Percentiles rank a stretch among this genome's conserved stretches.
Conservation (phyloP, 805 yeast genomes). For the Clavispora phyllophila region DNA sequence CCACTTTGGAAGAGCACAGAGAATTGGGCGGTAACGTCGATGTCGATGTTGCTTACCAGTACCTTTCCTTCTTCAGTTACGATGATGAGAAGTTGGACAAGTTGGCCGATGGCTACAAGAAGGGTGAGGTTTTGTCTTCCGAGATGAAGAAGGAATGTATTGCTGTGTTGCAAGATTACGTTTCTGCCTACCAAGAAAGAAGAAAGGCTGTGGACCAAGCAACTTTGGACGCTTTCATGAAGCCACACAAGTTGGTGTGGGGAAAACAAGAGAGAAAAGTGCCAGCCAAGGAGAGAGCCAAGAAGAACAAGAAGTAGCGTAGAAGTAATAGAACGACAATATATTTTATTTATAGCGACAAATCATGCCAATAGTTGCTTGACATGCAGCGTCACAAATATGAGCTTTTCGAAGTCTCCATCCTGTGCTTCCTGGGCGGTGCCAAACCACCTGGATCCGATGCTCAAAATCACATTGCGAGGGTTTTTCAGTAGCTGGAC, state of each 20-base stretch:
- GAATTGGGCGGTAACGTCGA: conserved; percentile 89
- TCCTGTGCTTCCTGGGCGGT: conserved; percentile 19
- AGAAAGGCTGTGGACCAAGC: conserved; percentile 63
- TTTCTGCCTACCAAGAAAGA: conserved; percentile 74
- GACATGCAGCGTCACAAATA: conserved; percentile 36
- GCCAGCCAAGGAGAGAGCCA: conserved; percentile 50
- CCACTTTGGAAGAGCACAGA: conserved; percentile 85
- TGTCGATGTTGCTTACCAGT: conserved; percentile 92
- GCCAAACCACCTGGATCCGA: conserved; percentile 47
- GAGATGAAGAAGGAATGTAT: conserved; percentile 89
- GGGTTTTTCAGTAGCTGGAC: conserved; percentile 24
- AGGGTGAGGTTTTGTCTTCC: conserved; percentile 84
- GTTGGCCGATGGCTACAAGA: conserved; percentile 59
- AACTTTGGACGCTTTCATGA: conserved; percentile 65
- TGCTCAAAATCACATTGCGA: conserved; percentile 39
- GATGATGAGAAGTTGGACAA: conserved; percentile 76
- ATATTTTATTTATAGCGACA: too few relatives aligned
- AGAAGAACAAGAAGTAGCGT: conserved; percentile 34
- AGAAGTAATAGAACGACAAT: neutral
- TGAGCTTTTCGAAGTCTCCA: conserved; percentile 42
- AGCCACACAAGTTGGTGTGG: conserved; percentile 73
- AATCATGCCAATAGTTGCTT: conserved; percentile 2
- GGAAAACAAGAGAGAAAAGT: conserved; percentile 73
- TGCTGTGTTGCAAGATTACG: conserved; percentile 72
- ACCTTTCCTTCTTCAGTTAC: conserved; percentile 80